These are phyloP conservation scores for Amanita pallidorosea DNA, from an alignment of 768 basidiomycete genomes.

Conservation along the genomic window DNA sequence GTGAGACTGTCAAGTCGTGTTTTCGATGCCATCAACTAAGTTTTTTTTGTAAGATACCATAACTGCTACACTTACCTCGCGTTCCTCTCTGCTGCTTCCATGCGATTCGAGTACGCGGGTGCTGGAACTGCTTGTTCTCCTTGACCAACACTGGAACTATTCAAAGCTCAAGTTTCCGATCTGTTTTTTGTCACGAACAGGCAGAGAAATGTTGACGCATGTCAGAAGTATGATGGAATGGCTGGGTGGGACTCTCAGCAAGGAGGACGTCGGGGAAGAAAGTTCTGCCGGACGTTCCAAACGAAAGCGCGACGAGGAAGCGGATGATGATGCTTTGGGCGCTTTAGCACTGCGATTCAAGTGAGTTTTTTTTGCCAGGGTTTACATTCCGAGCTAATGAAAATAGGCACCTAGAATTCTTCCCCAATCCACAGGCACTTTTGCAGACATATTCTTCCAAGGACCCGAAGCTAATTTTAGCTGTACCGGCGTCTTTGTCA, in stretches of 20 bases:
- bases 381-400: neutral
- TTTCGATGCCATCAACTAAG: neutral
- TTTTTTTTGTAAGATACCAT: slow-evolving; percentile 57
- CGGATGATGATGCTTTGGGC: slow-evolving; percentile 75
- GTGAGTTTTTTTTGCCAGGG: slow-evolving; percentile 30
- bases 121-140: slow-evolving; percentile 86
- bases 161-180: slow-evolving; percentile 78
- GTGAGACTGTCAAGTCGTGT: slow-evolving; percentile 24
- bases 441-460: slow-evolving; percentile 75
- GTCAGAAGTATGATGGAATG: slow-evolving; percentile 98
- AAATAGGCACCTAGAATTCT: slow-evolving; percentile 82
- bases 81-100: slow-evolving; percentile 79
- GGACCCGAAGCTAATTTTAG: slow-evolving; percentile 88
- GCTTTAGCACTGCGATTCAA: slow-evolving; percentile 83
- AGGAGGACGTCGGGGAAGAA: slow-evolving; percentile 84
- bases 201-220: slow-evolving; percentile 87
- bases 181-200: slow-evolving; percentile 86
- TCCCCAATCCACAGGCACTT: slow-evolving; percentile 71
- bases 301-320: slow-evolving; percentile 54
- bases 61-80: slow-evolving; percentile 71
- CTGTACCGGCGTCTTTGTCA: slow-evolving; percentile 86
- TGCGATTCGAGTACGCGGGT: slow-evolving; percentile 93
- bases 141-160: slow-evolving; percentile 97
- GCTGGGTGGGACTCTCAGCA: slow-evolving; percentile 92
- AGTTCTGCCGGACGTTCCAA: slow-evolving; percentile 44